These are phyloP conservation scores for Leccinum variicolor DNA, from an alignment of 768 basidiomycete species.

Conservation along the genomic window DNA sequence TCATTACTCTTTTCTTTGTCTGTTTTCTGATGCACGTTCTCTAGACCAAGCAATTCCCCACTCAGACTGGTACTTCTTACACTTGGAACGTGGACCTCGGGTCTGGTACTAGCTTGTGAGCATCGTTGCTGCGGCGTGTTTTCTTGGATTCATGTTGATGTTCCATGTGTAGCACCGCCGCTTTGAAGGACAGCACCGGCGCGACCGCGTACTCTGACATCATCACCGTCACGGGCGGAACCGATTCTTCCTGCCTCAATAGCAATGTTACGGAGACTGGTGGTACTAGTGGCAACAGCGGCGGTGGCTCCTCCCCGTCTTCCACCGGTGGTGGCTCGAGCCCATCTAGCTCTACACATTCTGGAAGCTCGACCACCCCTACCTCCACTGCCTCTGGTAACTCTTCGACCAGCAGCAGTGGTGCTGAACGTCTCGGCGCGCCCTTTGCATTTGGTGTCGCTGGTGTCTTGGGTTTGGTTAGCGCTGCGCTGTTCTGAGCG, in stretches of 20 bases:
- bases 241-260: constrained; percentile 32
- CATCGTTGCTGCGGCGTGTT: background rate
- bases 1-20: background rate
- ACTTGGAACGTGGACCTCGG: constrained; percentile 58
- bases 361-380: constrained; percentile 3
- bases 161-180: constrained; percentile 41
- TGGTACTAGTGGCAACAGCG: background rate
- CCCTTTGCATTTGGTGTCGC: constrained; percentile 42
- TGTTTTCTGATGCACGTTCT: constrained; percentile 4
- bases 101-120: constrained; percentile 44
- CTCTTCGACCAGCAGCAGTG: constrained; percentile 28
- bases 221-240: constrained; percentile 40
- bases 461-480: constrained; percentile 49
- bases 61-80: constrained; percentile 37
- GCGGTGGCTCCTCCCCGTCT: background rate
- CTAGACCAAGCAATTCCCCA: constrained; percentile 54
- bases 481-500: constrained; percentile 45
- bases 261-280: constrained; percentile 13
- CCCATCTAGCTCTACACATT: background rate
- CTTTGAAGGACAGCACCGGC: constrained; percentile 59
- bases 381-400: constrained; percentile 23
- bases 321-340: background rate
- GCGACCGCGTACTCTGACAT: constrained; percentile 48
- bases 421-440: constrained; percentile 28
- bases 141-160: background rate